Percentiles rank a stretch among this genome's conserved stretches.
Evolutionary conservation across 768 basidiomycete species (phyloP).

Genomic region (Suillus spraguei): DNA sequence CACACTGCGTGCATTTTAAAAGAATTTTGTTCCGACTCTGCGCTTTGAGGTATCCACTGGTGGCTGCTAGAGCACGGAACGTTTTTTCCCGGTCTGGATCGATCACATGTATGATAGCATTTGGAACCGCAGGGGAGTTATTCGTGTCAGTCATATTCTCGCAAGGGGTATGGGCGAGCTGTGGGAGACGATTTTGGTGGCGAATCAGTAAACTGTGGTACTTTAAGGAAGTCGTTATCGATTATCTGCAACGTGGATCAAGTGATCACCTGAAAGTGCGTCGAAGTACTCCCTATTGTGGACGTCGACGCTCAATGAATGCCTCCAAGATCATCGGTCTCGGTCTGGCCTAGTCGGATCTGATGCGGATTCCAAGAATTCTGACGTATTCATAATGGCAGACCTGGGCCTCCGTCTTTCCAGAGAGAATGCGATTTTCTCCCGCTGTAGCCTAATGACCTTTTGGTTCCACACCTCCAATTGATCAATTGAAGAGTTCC

Average conservation of each 20-base stretch:
- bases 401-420: background rate
- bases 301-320: background rate
- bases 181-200: background rate
- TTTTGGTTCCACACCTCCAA: background rate
- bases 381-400: background rate
- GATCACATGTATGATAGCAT: background rate
- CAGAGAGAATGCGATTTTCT: background rate
- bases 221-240: background rate
- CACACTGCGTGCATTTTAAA: background rate
- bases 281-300: background rate
- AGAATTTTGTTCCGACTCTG: background rate
- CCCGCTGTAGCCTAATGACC: background rate
- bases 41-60: background rate
- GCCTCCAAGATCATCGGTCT: background rate
- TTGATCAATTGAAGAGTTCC: background rate
- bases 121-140: background rate
- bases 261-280: background rate
- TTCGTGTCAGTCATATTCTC: background rate
- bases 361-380: background rate
- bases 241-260: background rate
- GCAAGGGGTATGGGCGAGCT: background rate
- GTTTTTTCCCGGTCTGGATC: background rate
- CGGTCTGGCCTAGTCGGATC: too few species aligned
- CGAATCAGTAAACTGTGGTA: background rate
- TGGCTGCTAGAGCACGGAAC: background rate